Conservation (phyloP, 768 basidiomycete species). For the Naematelia aurantialba region DNA sequence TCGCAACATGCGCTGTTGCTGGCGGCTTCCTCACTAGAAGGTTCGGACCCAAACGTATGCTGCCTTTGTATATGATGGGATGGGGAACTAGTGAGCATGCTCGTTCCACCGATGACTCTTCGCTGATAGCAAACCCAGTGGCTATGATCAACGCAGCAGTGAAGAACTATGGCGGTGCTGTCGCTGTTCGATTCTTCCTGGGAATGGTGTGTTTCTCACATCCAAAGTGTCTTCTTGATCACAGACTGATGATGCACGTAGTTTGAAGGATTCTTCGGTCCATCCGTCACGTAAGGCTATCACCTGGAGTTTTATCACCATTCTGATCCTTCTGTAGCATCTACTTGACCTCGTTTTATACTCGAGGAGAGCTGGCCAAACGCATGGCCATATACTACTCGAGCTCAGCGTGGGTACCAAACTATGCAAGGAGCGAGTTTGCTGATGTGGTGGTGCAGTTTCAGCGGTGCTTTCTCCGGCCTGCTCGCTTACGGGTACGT, state of each 20-base stretch:
- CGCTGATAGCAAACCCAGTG: not conserved
- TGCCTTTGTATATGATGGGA: constrained; percentile 23
- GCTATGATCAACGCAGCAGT: constrained; percentile 21
- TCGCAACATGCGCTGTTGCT: not conserved
- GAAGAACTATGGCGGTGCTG: constrained; percentile 7
- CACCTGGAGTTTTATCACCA: not conserved
- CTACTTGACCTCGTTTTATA: constrained; percentile 14
- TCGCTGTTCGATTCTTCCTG: constrained; percentile 13
- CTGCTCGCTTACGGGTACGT: constrained; percentile 14
- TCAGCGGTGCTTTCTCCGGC: constrained; percentile 22
- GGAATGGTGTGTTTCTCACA: not conserved
- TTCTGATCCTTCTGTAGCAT: not conserved
- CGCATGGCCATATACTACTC: constrained; percentile 23
- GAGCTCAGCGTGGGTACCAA: not conserved
- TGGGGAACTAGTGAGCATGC: constrained; percentile 11
- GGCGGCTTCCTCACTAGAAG: not conserved
- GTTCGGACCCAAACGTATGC: constrained; percentile 7
- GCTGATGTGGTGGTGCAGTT: constrained; percentile 11
- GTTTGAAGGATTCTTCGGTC: constrained; percentile 27
- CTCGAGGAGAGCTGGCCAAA: constrained; percentile 22
- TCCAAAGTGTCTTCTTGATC: not conserved
- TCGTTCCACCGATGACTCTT: too few species aligned
- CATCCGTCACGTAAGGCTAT: constrained; percentile 13
- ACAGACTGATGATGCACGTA: not conserved
- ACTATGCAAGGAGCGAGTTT: not conserved